Base-by-base conservation (phyloP, 306 rosid species). In the Trichosanthes cucumerina region DNA sequence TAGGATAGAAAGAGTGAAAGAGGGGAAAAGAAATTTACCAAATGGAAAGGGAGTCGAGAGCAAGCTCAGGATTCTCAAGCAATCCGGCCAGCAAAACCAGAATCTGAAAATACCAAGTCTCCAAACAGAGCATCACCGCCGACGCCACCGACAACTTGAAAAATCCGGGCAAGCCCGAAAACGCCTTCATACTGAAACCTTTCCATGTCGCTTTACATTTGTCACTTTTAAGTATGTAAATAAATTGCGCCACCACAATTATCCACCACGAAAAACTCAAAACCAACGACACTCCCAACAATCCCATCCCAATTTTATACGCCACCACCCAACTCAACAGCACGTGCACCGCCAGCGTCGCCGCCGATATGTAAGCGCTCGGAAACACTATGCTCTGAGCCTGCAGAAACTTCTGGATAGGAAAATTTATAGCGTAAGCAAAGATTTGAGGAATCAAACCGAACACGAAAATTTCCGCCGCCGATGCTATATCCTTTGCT, bases 191-290 rank as follows among this genome's bases (percentile, higher is more conserved):
- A 8, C 86, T 86, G 7, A 90, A 71, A 19, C 96, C 96, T 1
- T 4, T 76, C 97, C 97, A 92, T 0, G 97, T 88, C 18, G 69
- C 18, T 56, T 66, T 79, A 33, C 93, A 92, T 54, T 4, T 82
- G 0, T 39, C 19, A 0, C 92, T 76, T 19, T 0, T 5, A 34
- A 88, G 39, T 0, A 92, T 83, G 68, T 86, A 90, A 10, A 81
- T 52, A 6, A 88, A 81, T 72, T 90, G 95, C 2, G 89, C 96
- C 69, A 19, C 86, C 19, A 87, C 93, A 3, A 92, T 81, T 70
- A 90, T 83, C 93, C 97, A 92, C 97, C 97, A 92, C 3, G 92
- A 90, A 36, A 92, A 26, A 71, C 96, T 90, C 58, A 92, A n/a
- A 6, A 79, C 86, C 81, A 90, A 38, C 0, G 97, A 87, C 0